Evolutionary conservation across 106 monocot species (phyloP), one percentile per base, ranked within the genome.

Genomic region (Acorus gramineus): DNA sequence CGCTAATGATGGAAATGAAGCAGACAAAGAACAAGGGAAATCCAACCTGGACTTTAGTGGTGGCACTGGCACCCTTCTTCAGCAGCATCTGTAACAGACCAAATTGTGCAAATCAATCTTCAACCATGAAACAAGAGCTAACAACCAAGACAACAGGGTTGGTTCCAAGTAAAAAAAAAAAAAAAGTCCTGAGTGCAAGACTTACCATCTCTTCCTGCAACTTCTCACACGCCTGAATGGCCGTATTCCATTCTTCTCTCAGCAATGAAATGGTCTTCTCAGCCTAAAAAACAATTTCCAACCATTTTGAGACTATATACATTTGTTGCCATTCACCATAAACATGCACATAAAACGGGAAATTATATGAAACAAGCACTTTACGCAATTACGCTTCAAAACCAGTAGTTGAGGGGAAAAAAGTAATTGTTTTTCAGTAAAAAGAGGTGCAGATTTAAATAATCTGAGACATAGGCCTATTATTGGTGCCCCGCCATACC

Each of bases 21-120:
- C 81, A 60, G 2, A 86, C 86, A 66, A 92, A 92, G 59, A 81
- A 67, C 49, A 81, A 71, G 49, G 91, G 91, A 63, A 84, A 92
- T 11, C 91, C 91, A 43, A 72, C 72, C 51, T 81, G 84, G 61
- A 50, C 69, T 74, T 53, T 74, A 6, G 72, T 28, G 28, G 28
- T 28, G 28, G 28, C 28, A 28, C 28, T 52, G 4, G 65, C 66
- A 6, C 57, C 56, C 67, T 66, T 84, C 72, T 71, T 80, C 69
- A 84, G 56, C 51, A 71, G 48, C 44, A 74, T 47, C 86, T 86
- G 63, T 1, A 57, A 77, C 42, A 60, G 42, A 44, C 28, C 42
- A 42, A 11, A 46, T 10, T 4, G 47, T 46, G 46, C 46, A 47
- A 46, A 61, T 46, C 7, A 61, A 46, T 2, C 47, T 7, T 3